Base-by-base conservation (phyloP, 1,284 basidiomycete genomes). In the Microbotryum intermedium region DNA sequence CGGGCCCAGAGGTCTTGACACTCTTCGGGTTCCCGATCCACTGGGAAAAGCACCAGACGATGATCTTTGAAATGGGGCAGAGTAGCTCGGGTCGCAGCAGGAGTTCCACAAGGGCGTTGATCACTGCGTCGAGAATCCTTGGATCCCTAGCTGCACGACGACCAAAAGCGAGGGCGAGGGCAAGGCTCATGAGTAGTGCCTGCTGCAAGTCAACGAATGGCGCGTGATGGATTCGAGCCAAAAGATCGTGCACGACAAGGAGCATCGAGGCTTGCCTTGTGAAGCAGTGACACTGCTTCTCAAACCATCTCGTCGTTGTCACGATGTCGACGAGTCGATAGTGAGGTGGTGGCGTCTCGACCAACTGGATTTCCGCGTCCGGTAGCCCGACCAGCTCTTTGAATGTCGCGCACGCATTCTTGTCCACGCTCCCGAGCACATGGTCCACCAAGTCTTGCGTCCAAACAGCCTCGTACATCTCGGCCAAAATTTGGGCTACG, bases 131-230 rank as follows among this genome's bases (percentile, higher is more conserved):
- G 23, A 72, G 69, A 4, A 75, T 66, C 16, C 66, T 55, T 1
- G 59, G 50, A 43, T 65, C 61, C 29, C 29, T 84, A 80, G 90
- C 74, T 9, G 79, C 80, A 2, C 77, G 72, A 62, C 86, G 79
- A 21, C 76, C 72, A 69, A 90, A 85, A 48, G 89, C 79, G 28
- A 90, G 78, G 79, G 87, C 84, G 18, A 94, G 73, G 23, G 82
- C 83, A 26, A 95, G 76, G 1, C 84, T 82, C 58, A 88, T 85
- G 34, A 93, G 73, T 30, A 87, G 76, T 7, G 92, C 83, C 49
- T 85, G 74, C 73, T 95, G 90, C 71, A 95, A 90, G 71, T 90
- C 89, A 64, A 94, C 80, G 47, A 97, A 79, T n/a, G 84, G 84
- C 0, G 84, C 83, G 3, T 77, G 74, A 61, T 87, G 80, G 29